Evolutionary conservation across 2,329 filamentous ascomycete genomes (phyloP).

Genomic region (Didymella sp.): DNA sequence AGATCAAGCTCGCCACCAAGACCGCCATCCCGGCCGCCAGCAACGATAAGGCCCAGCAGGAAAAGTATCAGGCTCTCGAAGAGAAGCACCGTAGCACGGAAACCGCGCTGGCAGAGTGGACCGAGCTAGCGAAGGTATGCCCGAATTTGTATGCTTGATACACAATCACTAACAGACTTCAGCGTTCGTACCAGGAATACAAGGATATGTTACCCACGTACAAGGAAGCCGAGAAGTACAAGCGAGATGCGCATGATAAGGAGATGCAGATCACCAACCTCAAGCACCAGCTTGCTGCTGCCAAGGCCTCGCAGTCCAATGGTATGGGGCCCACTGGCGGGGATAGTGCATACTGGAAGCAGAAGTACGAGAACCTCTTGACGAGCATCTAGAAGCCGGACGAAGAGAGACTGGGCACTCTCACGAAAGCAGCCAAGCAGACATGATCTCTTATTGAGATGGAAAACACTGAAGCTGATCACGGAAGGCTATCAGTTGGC

Average conservation of each 20-base stretch:
- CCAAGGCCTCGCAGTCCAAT: conserved; percentile 24
- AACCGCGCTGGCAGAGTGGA: conserved; percentile 28
- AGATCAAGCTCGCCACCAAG: conserved; percentile 6
- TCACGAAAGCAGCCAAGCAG: neutral
- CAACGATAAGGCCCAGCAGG: conserved; percentile 2
- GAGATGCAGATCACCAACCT: conserved; percentile 28
- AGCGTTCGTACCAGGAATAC: conserved; percentile 39
- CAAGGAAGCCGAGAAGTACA: conserved; percentile 30
- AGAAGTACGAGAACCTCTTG: conserved; percentile 35
- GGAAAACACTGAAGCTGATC: neutral
- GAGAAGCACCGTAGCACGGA: conserved; percentile 23
- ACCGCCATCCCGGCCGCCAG: neutral
- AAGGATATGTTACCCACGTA: conserved; percentile 30
- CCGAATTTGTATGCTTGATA: neutral
- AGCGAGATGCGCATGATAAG: conserved; percentile 23
- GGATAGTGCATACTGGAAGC: conserved; percentile 35
- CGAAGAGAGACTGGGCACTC: neutral
- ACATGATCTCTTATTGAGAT: too few species aligned
- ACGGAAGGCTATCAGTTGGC: neutral
- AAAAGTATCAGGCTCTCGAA: conserved; percentile 22
- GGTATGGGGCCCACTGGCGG: conserved; percentile 5
- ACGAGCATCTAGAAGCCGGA: conserved; percentile 13
- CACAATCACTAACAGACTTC: conserved; percentile 5
- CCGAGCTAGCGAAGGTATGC: conserved; percentile 31
- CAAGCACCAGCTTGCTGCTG: conserved; percentile 25